These are phyloP conservation scores for Neocatenulostroma microsporum DNA, from an alignment of 2,329 filamentous ascomycete genomes.

Conservation along the genomic window DNA sequence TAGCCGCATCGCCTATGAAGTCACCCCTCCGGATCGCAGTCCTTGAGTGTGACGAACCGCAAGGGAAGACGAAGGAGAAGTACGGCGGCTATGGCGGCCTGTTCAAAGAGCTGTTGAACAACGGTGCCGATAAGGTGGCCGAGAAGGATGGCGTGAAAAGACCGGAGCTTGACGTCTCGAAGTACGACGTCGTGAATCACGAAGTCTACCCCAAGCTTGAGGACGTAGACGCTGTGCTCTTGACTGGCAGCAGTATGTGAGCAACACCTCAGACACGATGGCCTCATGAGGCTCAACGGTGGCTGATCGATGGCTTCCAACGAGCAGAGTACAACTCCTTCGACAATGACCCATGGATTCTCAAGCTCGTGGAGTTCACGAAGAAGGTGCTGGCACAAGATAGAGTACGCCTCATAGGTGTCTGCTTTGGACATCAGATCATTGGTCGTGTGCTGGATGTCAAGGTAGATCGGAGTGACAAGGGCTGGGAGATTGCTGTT, in stretches of 20 bases:
- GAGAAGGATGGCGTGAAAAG: conserved; percentile 40
- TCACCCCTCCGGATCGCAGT: conserved; percentile 64
- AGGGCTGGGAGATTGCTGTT: conserved; percentile 78
- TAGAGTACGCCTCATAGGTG: conserved; percentile 63
- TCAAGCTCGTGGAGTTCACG: conserved; percentile 62
- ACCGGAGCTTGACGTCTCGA: conserved; percentile 50
- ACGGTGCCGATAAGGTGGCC: conserved; percentile 40
- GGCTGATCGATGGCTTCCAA: conserved; percentile 8
- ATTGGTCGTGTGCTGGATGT: conserved; percentile 63
- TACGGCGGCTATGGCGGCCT: conserved; percentile 66
- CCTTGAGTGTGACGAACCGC: conserved; percentile 77
- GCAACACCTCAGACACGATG: background rate
- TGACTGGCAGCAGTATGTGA: conserved; percentile 54
- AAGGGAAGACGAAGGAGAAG: conserved; percentile 53
- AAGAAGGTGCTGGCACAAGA: conserved; percentile 52
- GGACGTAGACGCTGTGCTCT: conserved; percentile 70
- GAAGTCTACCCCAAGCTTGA: conserved; percentile 64
- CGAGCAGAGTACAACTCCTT: conserved; percentile 61
- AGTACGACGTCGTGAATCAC: conserved; percentile 62
- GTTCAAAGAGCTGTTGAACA: conserved; percentile 45
- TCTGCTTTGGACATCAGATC: conserved; percentile 87
- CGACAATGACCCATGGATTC: conserved; percentile 67
- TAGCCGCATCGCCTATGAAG: too few relatives aligned
- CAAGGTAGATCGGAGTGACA: conserved; percentile 57
- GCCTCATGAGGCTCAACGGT: background rate